Evolutionary conservation across 2,329 filamentous ascomycete genomes (phyloP).

Genomic region (Diaporthe sp.): DNA sequence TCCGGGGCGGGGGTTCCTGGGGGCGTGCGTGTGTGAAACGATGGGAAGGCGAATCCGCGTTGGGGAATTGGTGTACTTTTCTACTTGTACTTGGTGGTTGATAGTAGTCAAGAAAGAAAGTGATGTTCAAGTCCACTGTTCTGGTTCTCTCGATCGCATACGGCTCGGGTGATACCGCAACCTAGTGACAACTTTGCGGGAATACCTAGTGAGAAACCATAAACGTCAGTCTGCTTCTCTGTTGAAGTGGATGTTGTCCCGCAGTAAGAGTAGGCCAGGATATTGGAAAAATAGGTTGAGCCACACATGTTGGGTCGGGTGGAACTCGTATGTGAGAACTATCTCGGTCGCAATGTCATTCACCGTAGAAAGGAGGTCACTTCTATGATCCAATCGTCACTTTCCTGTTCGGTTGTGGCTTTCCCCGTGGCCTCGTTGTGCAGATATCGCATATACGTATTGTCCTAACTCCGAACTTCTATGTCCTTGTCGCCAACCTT

Average conservation of each 20-base stretch:
- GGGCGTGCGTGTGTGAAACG: constrained; percentile 10
- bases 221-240: too few species aligned
- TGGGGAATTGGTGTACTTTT: constrained; percentile 26
- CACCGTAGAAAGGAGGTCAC: background rate
- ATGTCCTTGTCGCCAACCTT: too few species aligned
- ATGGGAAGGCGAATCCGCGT: constrained; percentile 25
- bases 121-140: constrained; percentile 12
- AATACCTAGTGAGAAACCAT: too few species aligned
- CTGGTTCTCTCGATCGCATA: too few species aligned
- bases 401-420: background rate
- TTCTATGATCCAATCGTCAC: background rate
- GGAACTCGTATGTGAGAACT: background rate
- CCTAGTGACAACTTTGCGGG: too few species aligned
- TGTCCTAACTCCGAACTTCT: background rate
- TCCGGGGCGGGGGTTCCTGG: background rate
- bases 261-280: background rate
- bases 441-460: background rate
- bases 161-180: background rate
- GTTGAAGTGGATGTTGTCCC: too few species aligned
- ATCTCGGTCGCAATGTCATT: background rate
- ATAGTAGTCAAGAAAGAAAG: constrained; percentile 26
- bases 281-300: background rate
- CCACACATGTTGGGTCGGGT: background rate
- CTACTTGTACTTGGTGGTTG: constrained; percentile 25
- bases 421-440: background rate